phyloP scores from a whole-genome alignment of 495 filamentous ascomycete genomes.

The Talaromyces nanjingensis region DNA sequence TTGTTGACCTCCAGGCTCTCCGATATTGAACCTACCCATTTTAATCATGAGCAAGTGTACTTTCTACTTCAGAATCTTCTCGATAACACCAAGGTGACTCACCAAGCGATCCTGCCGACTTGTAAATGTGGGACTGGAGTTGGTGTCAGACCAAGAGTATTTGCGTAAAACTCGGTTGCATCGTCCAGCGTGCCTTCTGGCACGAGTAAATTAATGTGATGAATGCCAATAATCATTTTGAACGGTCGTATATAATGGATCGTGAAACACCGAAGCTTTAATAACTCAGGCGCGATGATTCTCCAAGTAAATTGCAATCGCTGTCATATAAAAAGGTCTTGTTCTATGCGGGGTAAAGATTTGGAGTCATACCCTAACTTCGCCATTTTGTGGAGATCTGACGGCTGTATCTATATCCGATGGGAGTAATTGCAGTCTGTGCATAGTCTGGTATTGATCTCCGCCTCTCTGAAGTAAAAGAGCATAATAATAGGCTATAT shows the following conservation, averaged over 20 bases:
- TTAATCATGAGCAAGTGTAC: not conserved
- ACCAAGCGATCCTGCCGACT: slow-evolving; percentile 45
- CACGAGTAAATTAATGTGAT: slow-evolving; percentile 55
- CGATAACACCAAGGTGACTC: slow-evolving; percentile 2
- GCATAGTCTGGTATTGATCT: not conserved
- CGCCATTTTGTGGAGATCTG: not conserved
- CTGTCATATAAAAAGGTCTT: not conserved
- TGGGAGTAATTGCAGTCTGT: not conserved
- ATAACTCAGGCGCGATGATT: not conserved
- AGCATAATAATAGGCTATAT: not conserved
- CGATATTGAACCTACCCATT: slow-evolving; percentile 46
- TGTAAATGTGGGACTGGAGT: slow-evolving; percentile 45
- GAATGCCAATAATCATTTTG: slow-evolving; percentile 52
- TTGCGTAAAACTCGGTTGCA: slow-evolving; percentile 49
- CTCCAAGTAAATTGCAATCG: not conserved
- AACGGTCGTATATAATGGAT: not conserved
- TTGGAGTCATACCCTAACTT: not conserved
- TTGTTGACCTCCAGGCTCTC: slow-evolving; percentile 46
- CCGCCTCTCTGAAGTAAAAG: not conserved
- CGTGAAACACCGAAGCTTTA: not conserved
- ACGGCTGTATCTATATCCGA: not conserved
- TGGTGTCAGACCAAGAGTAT: slow-evolving; percentile 43
- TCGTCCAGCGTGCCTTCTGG: slow-evolving; percentile 44
- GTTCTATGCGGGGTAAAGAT: not conserved
- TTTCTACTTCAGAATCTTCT: not conserved